A percentile compares a stretch with the other conserved stretches of the same genome.
Conservation (phyloP, 2,329 filamentous ascomycete genomes). For the Helminthosporium solani region DNA sequence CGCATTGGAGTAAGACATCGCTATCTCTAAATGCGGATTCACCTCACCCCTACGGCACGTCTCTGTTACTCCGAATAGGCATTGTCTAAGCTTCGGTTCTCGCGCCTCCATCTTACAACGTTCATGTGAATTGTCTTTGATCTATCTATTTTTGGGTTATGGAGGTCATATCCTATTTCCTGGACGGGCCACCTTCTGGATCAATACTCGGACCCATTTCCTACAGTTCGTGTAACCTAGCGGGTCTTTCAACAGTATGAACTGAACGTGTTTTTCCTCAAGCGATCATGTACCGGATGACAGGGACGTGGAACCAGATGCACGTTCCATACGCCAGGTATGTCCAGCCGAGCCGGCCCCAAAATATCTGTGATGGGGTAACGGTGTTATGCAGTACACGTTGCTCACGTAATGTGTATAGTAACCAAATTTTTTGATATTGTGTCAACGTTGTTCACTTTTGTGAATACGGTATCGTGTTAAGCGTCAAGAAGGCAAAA, state of each 20-base stretch:
- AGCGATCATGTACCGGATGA: slow-evolving; percentile 1
- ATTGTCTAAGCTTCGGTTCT: background rate
- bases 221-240: slow-evolving; percentile 1
- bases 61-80: background rate
- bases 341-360: background rate
- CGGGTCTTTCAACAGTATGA: slow-evolving; percentile 1
- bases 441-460: background rate
- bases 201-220: background rate
- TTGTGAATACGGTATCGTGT: background rate
- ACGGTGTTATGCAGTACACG: background rate
- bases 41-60: background rate
- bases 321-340: background rate
- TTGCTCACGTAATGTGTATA: slow-evolving; percentile 5
- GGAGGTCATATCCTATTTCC: background rate
- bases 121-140: background rate
- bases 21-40: background rate
- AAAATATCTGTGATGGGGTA: background rate
- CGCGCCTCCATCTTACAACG: background rate
- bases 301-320: slow-evolving; percentile 1
- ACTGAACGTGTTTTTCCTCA: slow-evolving; percentile 11
- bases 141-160: background rate
- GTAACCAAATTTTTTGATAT: background rate
- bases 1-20: background rate
- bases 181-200: slow-evolving; percentile 4
- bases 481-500: slow-evolving; percentile 4